These are phyloP conservation scores for Penium margaritaceum DNA, from an alignment of 139 green algal species.

Conservation along the genomic window DNA sequence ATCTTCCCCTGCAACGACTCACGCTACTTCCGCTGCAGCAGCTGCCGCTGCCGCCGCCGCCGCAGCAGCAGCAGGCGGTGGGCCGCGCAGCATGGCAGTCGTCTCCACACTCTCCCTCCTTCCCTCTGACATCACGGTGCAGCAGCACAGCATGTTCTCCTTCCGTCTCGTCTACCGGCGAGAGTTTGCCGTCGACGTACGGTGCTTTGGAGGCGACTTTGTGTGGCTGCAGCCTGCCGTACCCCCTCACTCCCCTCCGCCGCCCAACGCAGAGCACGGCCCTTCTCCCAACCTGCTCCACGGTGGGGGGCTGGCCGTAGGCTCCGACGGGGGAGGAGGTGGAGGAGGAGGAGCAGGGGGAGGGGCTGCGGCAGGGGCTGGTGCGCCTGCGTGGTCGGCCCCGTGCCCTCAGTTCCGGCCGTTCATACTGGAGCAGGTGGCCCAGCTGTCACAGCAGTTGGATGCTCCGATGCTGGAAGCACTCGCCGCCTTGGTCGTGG, in stretches of 20 bases:
- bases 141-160: not conserved
- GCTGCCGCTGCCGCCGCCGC: not conserved
- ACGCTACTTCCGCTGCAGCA: not conserved
- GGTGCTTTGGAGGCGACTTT: slow-evolving; percentile 34
- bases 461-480: no score
- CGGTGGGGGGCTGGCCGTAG: no score
- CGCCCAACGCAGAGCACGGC: no score
- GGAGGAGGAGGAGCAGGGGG: not conserved
- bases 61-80: not conserved
- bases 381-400: not conserved
- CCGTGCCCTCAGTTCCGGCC: slow-evolving; percentile 27
- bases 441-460: not conserved
- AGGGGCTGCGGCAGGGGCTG: slow-evolving; percentile 10
- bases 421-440: slow-evolving; percentile 27
- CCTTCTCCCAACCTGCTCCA: no score
- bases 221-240: slow-evolving; percentile 37
- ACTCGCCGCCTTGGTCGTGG: no score
- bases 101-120: not conserved
- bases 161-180: slow-evolving; percentile 10
- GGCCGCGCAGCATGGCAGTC: not conserved
- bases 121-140: slow-evolving; percentile 2
- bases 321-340: no score
- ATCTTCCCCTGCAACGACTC: no score
- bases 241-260: no score
- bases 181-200: slow-evolving; percentile 30